Evolutionary conservation across 805 yeast species (phyloP), one percentile per base, ranked within the genome.

Genomic region (Naumovozyma castellii): DNA sequence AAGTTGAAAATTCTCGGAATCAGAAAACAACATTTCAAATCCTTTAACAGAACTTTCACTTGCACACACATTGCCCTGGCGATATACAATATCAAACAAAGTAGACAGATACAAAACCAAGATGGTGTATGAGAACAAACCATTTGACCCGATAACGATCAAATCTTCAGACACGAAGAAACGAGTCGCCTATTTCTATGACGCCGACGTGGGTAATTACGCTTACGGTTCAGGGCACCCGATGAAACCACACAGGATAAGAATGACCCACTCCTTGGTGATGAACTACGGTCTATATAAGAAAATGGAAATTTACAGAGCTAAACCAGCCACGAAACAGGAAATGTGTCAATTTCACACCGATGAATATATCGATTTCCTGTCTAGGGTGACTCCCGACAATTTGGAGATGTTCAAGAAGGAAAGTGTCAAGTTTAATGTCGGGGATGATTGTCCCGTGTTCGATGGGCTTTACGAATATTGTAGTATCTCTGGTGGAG

Each of bases 161-260:
- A 69, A 71, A 47, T 69, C 80, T 13, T 71, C 66, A 44, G 74
- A 72, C 34, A 6, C 27, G 10, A 61, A 60, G 50, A 48, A 57
- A 54, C 64, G 83, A 32, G 87, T 82, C 22, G 90, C 92, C 0
- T 82, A 82, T 56, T 82, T 82, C 60, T 81, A 81, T 55, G 90
- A 81, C 61, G 76, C 95, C 20, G 98, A 90, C 60, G 95, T 92
- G 36, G 97, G 97, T 28, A 92, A 92, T 66, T 90, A 90, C 64
- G 95, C 97, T 34, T 92, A 92, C 59, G 97, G 97, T 42, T 92
- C 96, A 3, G 96, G 96, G 20, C 98, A 92, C 63, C 97, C 97
- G 32, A 92, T 92, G 98, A 92, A 92, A 61, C 98, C 98, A 18
- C 97, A 90, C 62, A 78, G 98, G 58, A 87, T 92, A 67, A 82